phyloP scores from a whole-genome alignment of 352 stramenopile genomes.

The Lagenidium giganteum region DNA sequence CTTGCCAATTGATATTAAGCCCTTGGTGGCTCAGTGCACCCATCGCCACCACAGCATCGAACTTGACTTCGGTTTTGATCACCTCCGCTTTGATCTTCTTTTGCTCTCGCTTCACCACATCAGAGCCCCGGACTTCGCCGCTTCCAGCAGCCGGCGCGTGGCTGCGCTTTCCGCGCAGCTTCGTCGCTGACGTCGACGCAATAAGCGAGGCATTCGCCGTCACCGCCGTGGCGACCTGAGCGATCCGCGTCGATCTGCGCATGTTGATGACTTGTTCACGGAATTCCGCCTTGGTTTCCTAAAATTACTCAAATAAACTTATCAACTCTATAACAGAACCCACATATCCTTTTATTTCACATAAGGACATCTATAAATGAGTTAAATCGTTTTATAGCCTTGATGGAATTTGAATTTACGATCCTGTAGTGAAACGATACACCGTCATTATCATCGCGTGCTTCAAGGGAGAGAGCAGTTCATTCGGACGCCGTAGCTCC shows the following conservation, averaged over 20 bases:
- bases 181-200: neutral
- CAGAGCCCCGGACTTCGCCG: no score
- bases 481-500: constrained; percentile 63
- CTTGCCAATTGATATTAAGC: constrained; percentile 5
- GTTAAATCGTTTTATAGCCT: no score
- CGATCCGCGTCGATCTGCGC: constrained; percentile 14
- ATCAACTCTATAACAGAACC: no score
- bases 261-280: constrained; percentile 1
- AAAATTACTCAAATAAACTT: no score
- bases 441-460: no score
- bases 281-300: no score
- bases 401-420: no score
- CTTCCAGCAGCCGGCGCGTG: constrained; percentile 10
- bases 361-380: no score
- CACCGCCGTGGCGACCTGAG: neutral
- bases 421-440: no score
- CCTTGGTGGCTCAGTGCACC: neutral
- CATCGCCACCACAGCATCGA: neutral
- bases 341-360: no score
- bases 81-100: constrained; percentile 30
- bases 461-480: constrained; percentile 5
- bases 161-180: neutral
- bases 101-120: neutral
- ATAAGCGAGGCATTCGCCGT: neutral
- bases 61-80: no score